Base-by-base conservation (phyloP, 1,284 basidiomycete genomes). In the Peniophora sp. region DNA sequence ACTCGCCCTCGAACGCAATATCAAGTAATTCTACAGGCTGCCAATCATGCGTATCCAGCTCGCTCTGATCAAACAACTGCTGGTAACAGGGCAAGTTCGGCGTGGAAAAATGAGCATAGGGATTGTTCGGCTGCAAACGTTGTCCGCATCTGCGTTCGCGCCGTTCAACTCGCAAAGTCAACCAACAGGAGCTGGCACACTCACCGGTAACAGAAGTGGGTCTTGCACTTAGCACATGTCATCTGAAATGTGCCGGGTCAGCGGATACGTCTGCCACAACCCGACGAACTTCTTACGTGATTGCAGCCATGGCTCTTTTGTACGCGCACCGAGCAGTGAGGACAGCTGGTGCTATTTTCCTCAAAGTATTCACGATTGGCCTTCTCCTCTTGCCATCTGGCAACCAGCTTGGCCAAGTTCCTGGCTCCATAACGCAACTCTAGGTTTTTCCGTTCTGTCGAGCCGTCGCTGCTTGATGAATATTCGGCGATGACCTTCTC, bases 251-350 rank as follows among this genome's bases (percentile, higher is more conserved):
- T 56, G 52, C 24, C 46, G 24, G 36, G 41, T 52, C 45, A 52
- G 50, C 45, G 48, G 36, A 23, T n/a, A 22, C 37, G n/a, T 32
- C 42, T 34, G 27, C 47, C 20, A 47, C 37, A 20, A 20, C 47
- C 22, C 45, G 52, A 43, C 37, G 49, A 49, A 47, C 51, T 46
- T 71, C 82, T 49, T 69, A 86, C 85, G 65, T 88, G 85, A 60
- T 88, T 88, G 64, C 87, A 91, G 1, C 88, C 87, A 48, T 74
- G 57, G 17, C 73, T 79, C 67, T 91, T 90, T 65, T 91, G 81
- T n/a, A 90, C 80, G 52, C 74, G 69, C 12, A 86, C 70, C 5
- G 70, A 58, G 64, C 89, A 91, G 14, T 76, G 76, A 3, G 88
- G 88, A 60, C 88, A 91, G n/a, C 69, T 64, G 64, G 72, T 84